These are phyloP conservation scores for Erigeron philadelphicus DNA, from an alignment of 140 eudicot species.

Conservation along the genomic window DNA sequence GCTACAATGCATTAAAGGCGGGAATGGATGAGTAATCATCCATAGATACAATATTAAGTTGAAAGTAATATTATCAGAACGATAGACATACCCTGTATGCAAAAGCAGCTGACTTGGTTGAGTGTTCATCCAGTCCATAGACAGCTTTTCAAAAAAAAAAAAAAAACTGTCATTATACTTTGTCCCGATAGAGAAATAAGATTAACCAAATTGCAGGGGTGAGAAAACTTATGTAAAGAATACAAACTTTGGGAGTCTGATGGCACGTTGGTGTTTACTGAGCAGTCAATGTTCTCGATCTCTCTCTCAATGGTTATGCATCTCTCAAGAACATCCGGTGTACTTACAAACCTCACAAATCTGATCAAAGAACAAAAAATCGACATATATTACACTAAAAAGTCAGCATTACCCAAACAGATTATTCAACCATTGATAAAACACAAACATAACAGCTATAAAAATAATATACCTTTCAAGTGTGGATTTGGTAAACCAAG, in stretches of 20 bases:
- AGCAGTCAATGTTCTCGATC: constrained; percentile 58
- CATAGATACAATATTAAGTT: constrained; percentile 5
- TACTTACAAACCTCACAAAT: constrained; percentile 77
- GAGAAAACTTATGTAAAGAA: neutral
- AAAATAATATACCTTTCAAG: constrained; percentile 46
- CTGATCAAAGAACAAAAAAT: constrained; percentile 30
- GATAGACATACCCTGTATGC: constrained; percentile 39
- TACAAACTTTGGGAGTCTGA: constrained; percentile 50
- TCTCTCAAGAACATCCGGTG: constrained; percentile 92
- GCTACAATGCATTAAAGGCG: constrained; percentile 29
- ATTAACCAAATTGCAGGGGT: neutral
- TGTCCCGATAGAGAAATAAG: neutral
- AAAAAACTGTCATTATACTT: neutral
- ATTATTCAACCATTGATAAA: neutral
- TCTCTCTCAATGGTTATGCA: constrained; percentile 62
- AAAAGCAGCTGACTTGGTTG: constrained; percentile 26
- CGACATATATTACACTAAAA: neutral
- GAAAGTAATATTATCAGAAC: neutral
- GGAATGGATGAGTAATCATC: constrained; percentile 17
- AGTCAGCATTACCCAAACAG: constrained; percentile 11
- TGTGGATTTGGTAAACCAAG: constrained; percentile 86
- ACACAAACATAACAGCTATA: constrained; percentile 1
- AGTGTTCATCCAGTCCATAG: constrained; percentile 34
- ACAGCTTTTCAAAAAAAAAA: constrained; percentile 13
- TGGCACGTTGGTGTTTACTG: constrained; percentile 35